Evolutionary conservation across 306 rosid genomes (phyloP), one percentile per base, ranked within the genome.

Genomic region (Medicago truncatula): DNA sequence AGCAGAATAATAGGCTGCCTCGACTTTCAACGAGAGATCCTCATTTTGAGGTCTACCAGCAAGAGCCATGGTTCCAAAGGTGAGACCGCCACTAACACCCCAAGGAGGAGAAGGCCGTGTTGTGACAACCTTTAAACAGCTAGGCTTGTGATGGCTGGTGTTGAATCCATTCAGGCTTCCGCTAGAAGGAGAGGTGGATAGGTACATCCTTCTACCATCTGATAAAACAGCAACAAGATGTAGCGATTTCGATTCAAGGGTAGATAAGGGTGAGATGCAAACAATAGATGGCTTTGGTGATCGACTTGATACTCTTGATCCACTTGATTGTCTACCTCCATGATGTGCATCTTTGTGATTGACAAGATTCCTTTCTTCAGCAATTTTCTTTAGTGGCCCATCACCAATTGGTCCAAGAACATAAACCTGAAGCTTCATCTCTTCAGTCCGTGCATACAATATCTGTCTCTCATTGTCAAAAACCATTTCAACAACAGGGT

Each of bases 91-190:
- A 74, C 93, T 85, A 56, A 89, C 91, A 50, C 97, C 97, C 86
- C 93, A 82, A 44, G 97, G 97, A 80, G 98, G 97, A 86, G 98
- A 90, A 80, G 98, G 98, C 86, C 98, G 89, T 1, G 97, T 92
- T 25, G 99, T 82, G 56, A 95, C 97, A 83, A 95, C 93, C 82
- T 92, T 95, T 73, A 95, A 85, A 82, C 97, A 90, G 78, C 89
- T 90, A 58, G 97, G 97, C 80, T 84, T 89, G 49, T 85, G 88
- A 80, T 77, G 95, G 76, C 80, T 86, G 36, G 84, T 76, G 86
- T 80, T 89, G 81, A 92, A 95, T 62, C 92, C 96, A 73, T 87
- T 84, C 84, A 90, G 69, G 85, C 85, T 89, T 79, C 97, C 97
- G 70, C 90, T 89, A 80, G 96, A 90, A 53, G 97, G 87, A 81